A percentile compares a stretch with the other conserved stretches of the same genome.
These are phyloP conservation scores for Botryotinia convoluta DNA, from an alignment of 2,329 filamentous ascomycete genomes.

Conservation along the genomic window DNA sequence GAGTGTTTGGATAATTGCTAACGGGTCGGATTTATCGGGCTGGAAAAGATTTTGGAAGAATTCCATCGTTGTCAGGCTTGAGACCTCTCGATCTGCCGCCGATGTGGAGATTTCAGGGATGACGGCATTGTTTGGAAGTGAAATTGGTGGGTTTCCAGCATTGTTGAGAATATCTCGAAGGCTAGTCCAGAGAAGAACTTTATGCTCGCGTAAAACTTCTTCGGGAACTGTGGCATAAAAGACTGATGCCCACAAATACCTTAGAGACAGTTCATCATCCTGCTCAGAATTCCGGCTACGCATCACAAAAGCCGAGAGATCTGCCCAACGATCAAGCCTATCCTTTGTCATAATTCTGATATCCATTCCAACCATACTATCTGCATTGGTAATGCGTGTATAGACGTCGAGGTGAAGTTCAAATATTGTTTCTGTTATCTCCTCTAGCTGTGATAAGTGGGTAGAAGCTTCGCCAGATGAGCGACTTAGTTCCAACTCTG, in stretches of 20 bases:
- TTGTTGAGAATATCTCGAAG: constrained; percentile 53
- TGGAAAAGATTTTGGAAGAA: constrained; percentile 92
- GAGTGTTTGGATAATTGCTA: constrained; percentile 83
- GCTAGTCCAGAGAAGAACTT: constrained; percentile 61
- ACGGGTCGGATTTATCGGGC: constrained; percentile 74
- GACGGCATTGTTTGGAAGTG: constrained; percentile 77
- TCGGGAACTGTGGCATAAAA: constrained; percentile 58
- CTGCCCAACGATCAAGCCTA: constrained; percentile 58
- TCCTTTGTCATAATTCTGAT: constrained; percentile 55
- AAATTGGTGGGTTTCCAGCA: constrained; percentile 50
- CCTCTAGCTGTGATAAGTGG: constrained; percentile 43
- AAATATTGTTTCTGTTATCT: constrained; percentile 59
- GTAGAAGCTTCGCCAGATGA: constrained; percentile 23
- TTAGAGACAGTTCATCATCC: constrained; percentile 47
- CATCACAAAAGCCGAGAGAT: constrained; percentile 54
- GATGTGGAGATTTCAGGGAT: constrained; percentile 82
- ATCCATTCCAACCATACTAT: constrained; percentile 51
- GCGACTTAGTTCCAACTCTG: constrained; percentile 41
- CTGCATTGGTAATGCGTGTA: constrained; percentile 58
- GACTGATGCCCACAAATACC: constrained; percentile 65
- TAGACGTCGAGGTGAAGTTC: constrained; percentile 68
- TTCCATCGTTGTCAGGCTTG: constrained; percentile 90
- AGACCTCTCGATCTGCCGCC: constrained; percentile 88
- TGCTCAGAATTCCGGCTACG: constrained; percentile 29
- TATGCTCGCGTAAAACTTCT: constrained; percentile 55